Percentiles rank a stretch among this genome's conserved stretches.
Conservation (phyloP, 192 early-diverging fungal species). For the Mortierella hygrophila region DNA sequence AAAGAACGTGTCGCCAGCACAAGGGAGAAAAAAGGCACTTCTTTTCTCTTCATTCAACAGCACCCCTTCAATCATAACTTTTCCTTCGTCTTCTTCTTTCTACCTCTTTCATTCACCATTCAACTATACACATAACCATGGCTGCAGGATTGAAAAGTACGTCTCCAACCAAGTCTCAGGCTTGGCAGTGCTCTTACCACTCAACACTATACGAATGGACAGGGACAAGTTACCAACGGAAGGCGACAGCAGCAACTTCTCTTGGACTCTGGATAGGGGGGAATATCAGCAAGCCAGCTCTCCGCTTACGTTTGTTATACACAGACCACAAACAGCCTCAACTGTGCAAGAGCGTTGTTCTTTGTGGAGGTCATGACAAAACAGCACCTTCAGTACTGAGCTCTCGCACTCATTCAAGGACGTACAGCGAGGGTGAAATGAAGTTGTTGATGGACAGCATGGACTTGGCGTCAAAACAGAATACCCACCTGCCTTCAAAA, state of each 20-base stretch:
- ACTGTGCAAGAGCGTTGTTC: neutral
- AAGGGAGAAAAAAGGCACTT: neutral
- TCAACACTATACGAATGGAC: too few relatives aligned
- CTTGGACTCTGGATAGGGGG: too few relatives aligned
- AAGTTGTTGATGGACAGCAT: neutral
- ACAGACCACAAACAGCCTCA: neutral
- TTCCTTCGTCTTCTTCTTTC: neutral
- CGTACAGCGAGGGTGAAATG: neutral
- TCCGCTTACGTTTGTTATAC: neutral
- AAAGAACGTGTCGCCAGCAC: neutral
- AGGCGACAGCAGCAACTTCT: too few relatives aligned
- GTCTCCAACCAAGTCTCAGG: neutral
- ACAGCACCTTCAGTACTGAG: neutral
- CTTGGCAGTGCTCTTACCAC: neutral
- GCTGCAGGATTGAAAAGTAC: conserved; percentile 50
- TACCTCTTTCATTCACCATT: neutral
- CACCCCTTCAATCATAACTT: neutral
- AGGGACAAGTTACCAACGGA: too few relatives aligned
- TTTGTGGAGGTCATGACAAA: neutral
- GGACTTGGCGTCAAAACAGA: neutral
- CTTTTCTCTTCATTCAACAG: neutral
- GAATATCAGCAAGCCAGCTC: neutral
- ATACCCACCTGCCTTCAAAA: neutral
- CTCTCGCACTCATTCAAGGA: neutral
- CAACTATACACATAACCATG: conserved; percentile 20